phyloP scores from a whole-genome alignment of 768 basidiomycete genomes.

The Tulasnella sp. region DNA sequence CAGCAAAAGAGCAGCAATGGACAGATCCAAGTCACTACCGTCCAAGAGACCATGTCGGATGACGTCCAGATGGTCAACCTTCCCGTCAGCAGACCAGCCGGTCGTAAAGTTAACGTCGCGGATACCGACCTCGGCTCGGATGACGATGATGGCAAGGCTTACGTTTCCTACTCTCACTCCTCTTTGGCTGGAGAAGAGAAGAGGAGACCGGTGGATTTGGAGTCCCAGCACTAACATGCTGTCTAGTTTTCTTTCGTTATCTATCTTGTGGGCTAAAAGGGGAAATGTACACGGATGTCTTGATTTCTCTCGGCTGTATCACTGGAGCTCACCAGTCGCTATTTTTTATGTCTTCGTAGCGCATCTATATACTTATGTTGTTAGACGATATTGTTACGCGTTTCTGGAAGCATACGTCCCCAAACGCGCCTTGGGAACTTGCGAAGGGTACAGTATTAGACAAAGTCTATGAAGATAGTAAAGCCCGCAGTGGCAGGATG shows the following conservation, averaged over 20 bases:
- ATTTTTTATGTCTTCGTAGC: background rate
- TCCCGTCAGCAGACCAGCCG: background rate
- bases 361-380: background rate
- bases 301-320: conserved; percentile 5
- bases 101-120: background rate
- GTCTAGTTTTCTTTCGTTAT: background rate
- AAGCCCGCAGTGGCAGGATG: background rate
- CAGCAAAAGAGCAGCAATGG: background rate
- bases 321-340: background rate
- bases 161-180: background rate
- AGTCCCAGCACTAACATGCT: background rate
- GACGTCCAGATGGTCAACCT: conserved; percentile 23
- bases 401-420: background rate
- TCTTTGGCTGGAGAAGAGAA: conserved; percentile 1
- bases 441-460: background rate
- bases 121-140: background rate
- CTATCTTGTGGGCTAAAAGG: background rate
- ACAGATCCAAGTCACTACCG: conserved; percentile 21
- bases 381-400: background rate
- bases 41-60: conserved; percentile 4
- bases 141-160: conserved; percentile 9
- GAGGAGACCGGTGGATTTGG: background rate
- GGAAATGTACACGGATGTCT: conserved; percentile 3
- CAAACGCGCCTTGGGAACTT: background rate
- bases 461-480: background rate